phyloP scores from a whole-genome alignment of 352 stramenopile species.

The Phytophthora brassicae region DNA sequence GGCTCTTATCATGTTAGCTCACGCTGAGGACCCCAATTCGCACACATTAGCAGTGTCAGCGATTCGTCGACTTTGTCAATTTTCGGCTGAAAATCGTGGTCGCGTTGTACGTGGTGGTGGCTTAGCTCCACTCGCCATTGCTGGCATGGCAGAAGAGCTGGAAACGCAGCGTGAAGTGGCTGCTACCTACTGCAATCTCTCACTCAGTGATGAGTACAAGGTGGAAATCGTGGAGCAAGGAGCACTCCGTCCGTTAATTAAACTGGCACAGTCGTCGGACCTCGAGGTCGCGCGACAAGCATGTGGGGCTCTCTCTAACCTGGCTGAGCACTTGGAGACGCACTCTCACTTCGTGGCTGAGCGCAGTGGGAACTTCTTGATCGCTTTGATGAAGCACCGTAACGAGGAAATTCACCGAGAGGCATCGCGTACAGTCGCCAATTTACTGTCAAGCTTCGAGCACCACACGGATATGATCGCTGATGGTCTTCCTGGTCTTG shows the following conservation, averaged over 20 bases:
- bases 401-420: constrained; percentile 94
- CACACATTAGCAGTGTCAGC: constrained; percentile 93
- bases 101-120: constrained; percentile 87
- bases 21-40: constrained; percentile 85
- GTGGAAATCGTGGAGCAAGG: constrained; percentile 85
- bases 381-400: constrained; percentile 82
- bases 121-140: constrained; percentile 82
- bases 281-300: constrained; percentile 91
- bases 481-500: constrained; percentile 88
- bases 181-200: constrained; percentile 93
- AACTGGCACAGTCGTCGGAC: constrained; percentile 89
- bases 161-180: constrained; percentile 95
- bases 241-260: constrained; percentile 79
- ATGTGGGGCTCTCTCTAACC: constrained; percentile 92
- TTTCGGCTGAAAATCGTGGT: constrained; percentile 86
- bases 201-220: constrained; percentile 91
- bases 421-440: constrained; percentile 90
- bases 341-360: constrained; percentile 87
- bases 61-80: constrained; percentile 91
- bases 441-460: constrained; percentile 93
- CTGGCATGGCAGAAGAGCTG: constrained; percentile 86
- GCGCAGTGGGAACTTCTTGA: constrained; percentile 71
- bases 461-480: constrained; percentile 91
- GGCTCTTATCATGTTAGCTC: constrained; percentile 89
- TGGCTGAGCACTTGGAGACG: constrained; percentile 94